Percentiles rank a stretch among this genome's conserved stretches.
These are phyloP conservation scores for Metschnikowia henanensis DNA, from an alignment of 805 yeast genomes.

Conservation along the genomic window DNA sequence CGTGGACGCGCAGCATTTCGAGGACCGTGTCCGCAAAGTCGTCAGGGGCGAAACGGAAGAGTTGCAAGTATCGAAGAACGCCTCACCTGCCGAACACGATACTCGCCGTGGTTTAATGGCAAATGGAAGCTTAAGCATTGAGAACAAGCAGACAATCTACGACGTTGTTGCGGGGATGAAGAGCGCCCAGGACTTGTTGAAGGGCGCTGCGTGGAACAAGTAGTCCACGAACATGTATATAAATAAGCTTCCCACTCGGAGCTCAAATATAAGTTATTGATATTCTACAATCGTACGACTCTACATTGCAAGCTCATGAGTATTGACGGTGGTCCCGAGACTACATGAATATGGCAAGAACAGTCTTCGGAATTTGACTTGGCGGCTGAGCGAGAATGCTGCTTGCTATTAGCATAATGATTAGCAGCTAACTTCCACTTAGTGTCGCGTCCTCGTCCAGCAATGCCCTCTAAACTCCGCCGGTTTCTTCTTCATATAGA, in stretches of 20 bases:
- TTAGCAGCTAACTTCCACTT: too few relatives aligned
- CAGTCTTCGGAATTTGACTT: too few relatives aligned
- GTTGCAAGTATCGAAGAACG: slow-evolving; percentile 6
- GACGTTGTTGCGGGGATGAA: slow-evolving; percentile 32
- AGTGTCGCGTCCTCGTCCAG: too few relatives aligned
- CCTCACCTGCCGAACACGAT: slow-evolving; percentile 7
- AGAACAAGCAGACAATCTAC: slow-evolving; percentile 30
- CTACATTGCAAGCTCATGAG: too few relatives aligned
- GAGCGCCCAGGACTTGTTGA: slow-evolving; percentile 26
- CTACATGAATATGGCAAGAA: too few relatives aligned
- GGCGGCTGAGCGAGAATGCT: too few relatives aligned
- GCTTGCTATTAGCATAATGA: too few relatives aligned
- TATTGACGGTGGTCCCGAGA: too few relatives aligned
- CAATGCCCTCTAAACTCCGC: too few relatives aligned
- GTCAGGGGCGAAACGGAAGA: slow-evolving; percentile 33
- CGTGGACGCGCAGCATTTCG: slow-evolving; percentile 21
- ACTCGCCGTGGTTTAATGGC: slow-evolving; percentile 26
- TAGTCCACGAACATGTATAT: background rate
- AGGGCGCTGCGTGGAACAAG: slow-evolving; percentile 28
- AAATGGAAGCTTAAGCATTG: slow-evolving; percentile 29
- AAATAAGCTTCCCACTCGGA: background rate
- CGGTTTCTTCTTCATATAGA: too few relatives aligned
- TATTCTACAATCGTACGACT: too few relatives aligned
- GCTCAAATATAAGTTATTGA: too few relatives aligned
- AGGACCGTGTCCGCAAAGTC: slow-evolving; percentile 27